Evolutionary conservation across 2,329 filamentous ascomycete species (phyloP).

Genomic region (Pleomassaria siparia): DNA sequence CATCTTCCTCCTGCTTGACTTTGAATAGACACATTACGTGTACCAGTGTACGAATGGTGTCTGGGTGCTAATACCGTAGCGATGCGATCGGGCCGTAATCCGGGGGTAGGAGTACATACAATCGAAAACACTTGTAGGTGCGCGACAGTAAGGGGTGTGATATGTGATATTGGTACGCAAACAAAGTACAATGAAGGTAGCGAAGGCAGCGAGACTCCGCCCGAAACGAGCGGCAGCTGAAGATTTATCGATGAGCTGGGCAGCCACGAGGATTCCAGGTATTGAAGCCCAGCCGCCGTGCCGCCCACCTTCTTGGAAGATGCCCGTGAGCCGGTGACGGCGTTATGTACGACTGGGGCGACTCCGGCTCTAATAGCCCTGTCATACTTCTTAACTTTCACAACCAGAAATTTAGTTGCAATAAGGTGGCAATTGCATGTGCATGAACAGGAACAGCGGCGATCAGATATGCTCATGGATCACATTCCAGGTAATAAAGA

Average conservation of each 20-base stretch:
- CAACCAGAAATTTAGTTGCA: background rate
- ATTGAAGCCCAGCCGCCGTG: conserved; percentile 34
- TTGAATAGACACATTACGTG: conserved; percentile 50
- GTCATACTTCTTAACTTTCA: conserved; percentile 2
- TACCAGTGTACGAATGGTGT: background rate
- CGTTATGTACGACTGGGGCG: background rate
- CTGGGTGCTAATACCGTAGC: background rate
- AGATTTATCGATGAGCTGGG: conserved; percentile 14
- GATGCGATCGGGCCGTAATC: conserved; percentile 39
- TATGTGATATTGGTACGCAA: background rate
- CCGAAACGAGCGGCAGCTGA: conserved; percentile 19
- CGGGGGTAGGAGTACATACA: no score
- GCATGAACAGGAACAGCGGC: background rate
- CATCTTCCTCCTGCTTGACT: conserved; percentile 49
- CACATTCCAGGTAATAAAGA: conserved; percentile 24
- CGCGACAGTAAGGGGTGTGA: background rate
- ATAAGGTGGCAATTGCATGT: background rate
- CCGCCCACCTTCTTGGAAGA: no score
- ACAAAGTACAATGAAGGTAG: background rate
- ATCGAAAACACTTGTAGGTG: no score
- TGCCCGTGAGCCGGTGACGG: no score
- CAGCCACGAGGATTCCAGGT: conserved; percentile 8
- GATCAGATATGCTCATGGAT: conserved; percentile 24
- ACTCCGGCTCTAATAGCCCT: background rate
- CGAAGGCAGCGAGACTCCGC: conserved; percentile 7